Conservation (phyloP, 495 filamentous ascomycete species). For the Cudoniella acicularis region DNA sequence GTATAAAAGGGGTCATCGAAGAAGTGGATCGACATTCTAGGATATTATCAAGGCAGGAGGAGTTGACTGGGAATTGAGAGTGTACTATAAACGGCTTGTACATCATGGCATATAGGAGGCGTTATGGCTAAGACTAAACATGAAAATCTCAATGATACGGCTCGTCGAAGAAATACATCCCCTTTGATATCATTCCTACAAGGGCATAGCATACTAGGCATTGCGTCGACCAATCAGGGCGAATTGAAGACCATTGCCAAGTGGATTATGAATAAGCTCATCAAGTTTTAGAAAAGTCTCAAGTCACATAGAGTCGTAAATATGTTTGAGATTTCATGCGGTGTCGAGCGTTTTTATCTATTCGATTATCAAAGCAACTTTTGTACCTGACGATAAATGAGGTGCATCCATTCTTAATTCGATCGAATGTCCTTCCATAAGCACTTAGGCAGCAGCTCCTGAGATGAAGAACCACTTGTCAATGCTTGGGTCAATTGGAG, state of each 20-base stretch:
- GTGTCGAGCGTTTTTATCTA: not conserved
- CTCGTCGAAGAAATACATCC: not conserved
- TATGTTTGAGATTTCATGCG: not conserved
- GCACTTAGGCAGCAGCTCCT: constrained; percentile 78
- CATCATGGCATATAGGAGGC: constrained; percentile 17
- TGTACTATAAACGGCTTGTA: constrained; percentile 8
- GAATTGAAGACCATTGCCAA: too few relatives aligned
- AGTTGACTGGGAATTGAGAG: constrained; percentile 53
- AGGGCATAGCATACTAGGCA: too few relatives aligned
- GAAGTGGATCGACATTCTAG: constrained; percentile 90
- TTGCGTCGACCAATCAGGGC: too few relatives aligned
- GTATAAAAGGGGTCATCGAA: constrained; percentile 81
- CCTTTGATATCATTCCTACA: not conserved
- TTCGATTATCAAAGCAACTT: constrained; percentile 6
- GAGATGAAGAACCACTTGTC: constrained; percentile 99
- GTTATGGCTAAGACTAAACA: constrained; percentile 4
- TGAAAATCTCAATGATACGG: not conserved
- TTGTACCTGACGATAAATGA: constrained; percentile 12
- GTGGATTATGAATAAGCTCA: too few relatives aligned
- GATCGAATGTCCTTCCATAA: not conserved
- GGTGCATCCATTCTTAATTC: too few relatives aligned
- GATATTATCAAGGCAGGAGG: constrained; percentile 71
- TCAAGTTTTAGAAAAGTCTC: not conserved
- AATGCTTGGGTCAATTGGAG: constrained; percentile 90
- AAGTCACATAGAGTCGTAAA: not conserved